These are phyloP conservation scores for Cicer judaicum DNA, from an alignment of 306 rosid genomes.

Conservation along the genomic window DNA sequence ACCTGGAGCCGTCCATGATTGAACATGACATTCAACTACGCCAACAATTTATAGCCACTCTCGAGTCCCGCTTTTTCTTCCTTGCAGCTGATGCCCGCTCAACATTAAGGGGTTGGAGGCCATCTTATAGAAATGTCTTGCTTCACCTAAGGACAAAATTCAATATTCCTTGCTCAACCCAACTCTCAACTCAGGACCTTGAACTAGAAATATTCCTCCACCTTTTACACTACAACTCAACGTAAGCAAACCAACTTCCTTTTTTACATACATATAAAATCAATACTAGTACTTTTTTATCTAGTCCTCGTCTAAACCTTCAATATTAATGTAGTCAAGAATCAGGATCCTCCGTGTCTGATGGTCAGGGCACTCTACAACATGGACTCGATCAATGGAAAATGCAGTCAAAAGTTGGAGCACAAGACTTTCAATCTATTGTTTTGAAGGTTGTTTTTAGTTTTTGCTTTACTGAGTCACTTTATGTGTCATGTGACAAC, in stretches of 20 bases:
- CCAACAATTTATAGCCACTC: conserved; percentile 66
- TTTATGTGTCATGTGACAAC: conserved; percentile 1
- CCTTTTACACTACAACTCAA: conserved; percentile 64
- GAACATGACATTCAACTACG: conserved; percentile 77
- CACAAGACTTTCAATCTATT: conserved; percentile 65
- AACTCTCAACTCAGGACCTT: conserved; percentile 78
- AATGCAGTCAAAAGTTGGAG: conserved; percentile 71
- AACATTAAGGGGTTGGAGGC: conserved; percentile 97
- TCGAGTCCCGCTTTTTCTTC: conserved; percentile 86
- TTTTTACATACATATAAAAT: not conserved
- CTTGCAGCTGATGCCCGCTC: conserved; percentile 95
- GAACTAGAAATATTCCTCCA: conserved; percentile 94
- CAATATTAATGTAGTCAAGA: conserved; percentile 63
- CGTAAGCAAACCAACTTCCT: conserved; percentile 47
- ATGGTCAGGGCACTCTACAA: conserved; percentile 62
- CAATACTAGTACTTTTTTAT: not conserved
- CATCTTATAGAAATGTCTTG: conserved; percentile 87
- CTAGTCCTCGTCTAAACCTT: conserved; percentile 41
- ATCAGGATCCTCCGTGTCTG: conserved; percentile 50
- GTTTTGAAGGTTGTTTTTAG: conserved; percentile 65
- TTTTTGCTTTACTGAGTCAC: not conserved
- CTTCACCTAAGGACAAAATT: conserved; percentile 76
- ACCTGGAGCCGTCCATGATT: conserved; percentile 66
- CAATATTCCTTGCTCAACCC: conserved; percentile 74
- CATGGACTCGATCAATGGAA: conserved; percentile 77